Conservation (phyloP, 192 early-diverging fungal species). For the Rhizophagus sp. region DNA sequence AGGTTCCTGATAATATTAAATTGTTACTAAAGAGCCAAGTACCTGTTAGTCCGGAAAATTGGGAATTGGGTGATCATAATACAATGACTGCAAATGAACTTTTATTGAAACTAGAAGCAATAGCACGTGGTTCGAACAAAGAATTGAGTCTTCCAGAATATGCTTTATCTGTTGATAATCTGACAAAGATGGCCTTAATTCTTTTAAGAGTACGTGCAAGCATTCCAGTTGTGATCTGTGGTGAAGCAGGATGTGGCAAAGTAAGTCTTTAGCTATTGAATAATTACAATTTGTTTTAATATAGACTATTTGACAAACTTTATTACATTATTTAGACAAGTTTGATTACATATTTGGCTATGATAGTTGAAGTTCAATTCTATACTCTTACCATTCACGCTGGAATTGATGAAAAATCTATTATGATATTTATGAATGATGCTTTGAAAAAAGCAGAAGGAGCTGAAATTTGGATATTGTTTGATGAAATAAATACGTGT, state of each 20-base stretch:
- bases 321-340: neutral
- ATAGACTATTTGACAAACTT: neutral
- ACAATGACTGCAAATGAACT: neutral
- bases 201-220: neutral
- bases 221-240: neutral
- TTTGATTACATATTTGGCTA: no score
- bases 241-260: no score
- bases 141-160: neutral
- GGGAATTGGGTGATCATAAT: neutral
- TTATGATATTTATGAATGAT: no score
- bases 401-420: no score
- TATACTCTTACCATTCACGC: no score
- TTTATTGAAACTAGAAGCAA: constrained; percentile 1
- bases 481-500: no score
- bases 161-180: constrained; percentile 3
- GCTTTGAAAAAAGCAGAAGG: no score
- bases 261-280: neutral
- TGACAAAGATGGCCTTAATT: constrained; percentile 19
- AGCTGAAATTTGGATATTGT: no score
- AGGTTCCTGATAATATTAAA: neutral
- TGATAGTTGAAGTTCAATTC: no score
- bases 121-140: constrained; percentile 2
- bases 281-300: neutral
- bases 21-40: neutral
- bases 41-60: neutral